Base-by-base conservation (phyloP, 1,284 basidiomycete species). In the Microbotryum silenes-acaulis region DNA sequence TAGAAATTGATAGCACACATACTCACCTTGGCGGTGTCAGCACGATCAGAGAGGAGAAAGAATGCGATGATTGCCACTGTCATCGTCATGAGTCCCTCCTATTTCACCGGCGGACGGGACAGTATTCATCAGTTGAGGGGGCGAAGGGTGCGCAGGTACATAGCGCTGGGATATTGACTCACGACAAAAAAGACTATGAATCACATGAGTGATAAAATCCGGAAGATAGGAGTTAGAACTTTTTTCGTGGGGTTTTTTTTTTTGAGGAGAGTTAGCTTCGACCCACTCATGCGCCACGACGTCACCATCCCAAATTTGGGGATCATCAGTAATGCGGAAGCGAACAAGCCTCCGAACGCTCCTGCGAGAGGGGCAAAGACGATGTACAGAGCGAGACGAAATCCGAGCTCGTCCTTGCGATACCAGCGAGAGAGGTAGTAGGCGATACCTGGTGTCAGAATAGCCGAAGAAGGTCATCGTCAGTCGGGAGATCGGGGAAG, bases 81-180 rank as follows among this genome's bases (percentile, higher is more conserved):
- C 27, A 73, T 73, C 3, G 75, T 75, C 56, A 77, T 74, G 53
- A 75, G 59, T 1, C 77, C 76, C 53, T 77, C 76, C 20, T 20
- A 42, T 42, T 42, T 42, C 37, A 42, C 37, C 37, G 37, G 2
- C 12, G 14, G 16, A 10, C 10, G 2, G 2, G 16, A 16, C 4
- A 16, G 3, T 1, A 12, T 12, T 42, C 37, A 3, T 42, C 37
- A 42, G 37, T 16, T 42, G 14, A 42, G 25, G 25, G 25, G 4
- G 51, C 23, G 23, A 23, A 23, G 23, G 2, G 23, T 23, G 7
- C 4, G 4, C 27, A 20, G 21, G 33, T 0, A 42, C 37, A 18
- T 12, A 1, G 37, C 12, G 16, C 37, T 42, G 14, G 37, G 0
- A 1, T 10, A 14, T 5, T 42, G 5, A 42, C 37, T 42, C 37